Conservation (phyloP, 441 rosid species). For the Populus hybrid region DNA sequence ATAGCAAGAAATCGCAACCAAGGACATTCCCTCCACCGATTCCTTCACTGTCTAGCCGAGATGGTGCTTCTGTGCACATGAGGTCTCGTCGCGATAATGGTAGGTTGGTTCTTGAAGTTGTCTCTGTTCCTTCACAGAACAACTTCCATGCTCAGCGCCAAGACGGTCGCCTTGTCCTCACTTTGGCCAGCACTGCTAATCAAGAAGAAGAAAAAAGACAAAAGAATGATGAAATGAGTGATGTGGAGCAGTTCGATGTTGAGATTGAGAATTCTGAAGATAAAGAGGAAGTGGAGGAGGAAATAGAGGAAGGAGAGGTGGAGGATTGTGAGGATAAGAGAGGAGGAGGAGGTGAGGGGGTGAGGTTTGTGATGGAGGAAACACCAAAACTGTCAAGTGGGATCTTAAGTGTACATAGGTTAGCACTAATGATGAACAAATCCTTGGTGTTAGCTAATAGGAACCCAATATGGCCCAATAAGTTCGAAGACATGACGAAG, state of each 20-base stretch:
- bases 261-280: slow-evolving; percentile 24
- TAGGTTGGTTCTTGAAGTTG: slow-evolving; percentile 78
- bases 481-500: slow-evolving; percentile 24
- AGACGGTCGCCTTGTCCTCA: slow-evolving; percentile 83
- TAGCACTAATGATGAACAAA: slow-evolving; percentile 49
- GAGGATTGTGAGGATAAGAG: slow-evolving; percentile 12
- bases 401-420: slow-evolving; percentile 40
- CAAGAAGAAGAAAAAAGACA: slow-evolving; percentile 16
- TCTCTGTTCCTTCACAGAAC: slow-evolving; percentile 60
- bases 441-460: slow-evolving; percentile 40
- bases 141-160: slow-evolving; percentile 68
- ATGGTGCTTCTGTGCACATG: slow-evolving; percentile 56
- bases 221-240: background rate
- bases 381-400: slow-evolving; percentile 32
- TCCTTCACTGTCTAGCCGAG: slow-evolving; percentile 46
- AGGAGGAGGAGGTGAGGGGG: slow-evolving; percentile 17
- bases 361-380: slow-evolving; percentile 25
- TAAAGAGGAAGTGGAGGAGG: slow-evolving; percentile 25
- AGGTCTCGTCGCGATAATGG: slow-evolving; percentile 76
- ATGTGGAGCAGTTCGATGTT: slow-evolving; percentile 23
- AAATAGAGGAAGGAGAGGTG: slow-evolving; percentile 18
- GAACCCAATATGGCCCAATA: slow-evolving; percentile 41
- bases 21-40: slow-evolving; percentile 77
- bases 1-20: slow-evolving; percentile 25
- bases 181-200: slow-evolving; percentile 30